phyloP scores from a whole-genome alignment of 257 asterid species.

The Solanum pennellii region DNA sequence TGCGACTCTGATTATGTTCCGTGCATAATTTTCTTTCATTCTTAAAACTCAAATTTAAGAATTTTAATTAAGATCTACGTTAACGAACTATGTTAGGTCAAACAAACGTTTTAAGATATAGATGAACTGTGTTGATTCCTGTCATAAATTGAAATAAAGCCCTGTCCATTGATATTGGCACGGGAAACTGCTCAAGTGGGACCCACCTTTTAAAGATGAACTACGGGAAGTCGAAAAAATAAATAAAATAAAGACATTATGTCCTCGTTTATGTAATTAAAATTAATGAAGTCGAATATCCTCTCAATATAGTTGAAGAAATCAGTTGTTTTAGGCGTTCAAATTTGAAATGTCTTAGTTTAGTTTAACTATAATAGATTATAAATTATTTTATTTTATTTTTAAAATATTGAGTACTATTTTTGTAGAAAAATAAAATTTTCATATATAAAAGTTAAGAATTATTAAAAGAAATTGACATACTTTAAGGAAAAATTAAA shows the following conservation, averaged over 20 bases:
- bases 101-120: background rate
- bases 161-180: background rate
- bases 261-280: background rate
- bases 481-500: background rate
- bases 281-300: too few relatives aligned
- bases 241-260: too few relatives aligned
- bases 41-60: too few relatives aligned
- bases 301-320: too few relatives aligned
- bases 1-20: background rate
- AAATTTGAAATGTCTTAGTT: too few relatives aligned
- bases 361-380: too few relatives aligned
- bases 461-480: background rate
- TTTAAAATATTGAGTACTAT: too few relatives aligned
- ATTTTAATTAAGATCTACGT: too few relatives aligned
- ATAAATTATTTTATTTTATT: too few relatives aligned
- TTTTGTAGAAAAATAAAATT: background rate
- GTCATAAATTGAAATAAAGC: background rate
- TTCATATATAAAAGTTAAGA: background rate
- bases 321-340: too few relatives aligned
- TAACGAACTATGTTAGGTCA: background rate
- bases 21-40: too few relatives aligned
- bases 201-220: background rate
- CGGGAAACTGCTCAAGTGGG: background rate
- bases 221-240: background rate
- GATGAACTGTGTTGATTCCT: background rate